phyloP scores from a whole-genome alignment of 768 basidiomycete genomes.

The Naganishia friedmannii region DNA sequence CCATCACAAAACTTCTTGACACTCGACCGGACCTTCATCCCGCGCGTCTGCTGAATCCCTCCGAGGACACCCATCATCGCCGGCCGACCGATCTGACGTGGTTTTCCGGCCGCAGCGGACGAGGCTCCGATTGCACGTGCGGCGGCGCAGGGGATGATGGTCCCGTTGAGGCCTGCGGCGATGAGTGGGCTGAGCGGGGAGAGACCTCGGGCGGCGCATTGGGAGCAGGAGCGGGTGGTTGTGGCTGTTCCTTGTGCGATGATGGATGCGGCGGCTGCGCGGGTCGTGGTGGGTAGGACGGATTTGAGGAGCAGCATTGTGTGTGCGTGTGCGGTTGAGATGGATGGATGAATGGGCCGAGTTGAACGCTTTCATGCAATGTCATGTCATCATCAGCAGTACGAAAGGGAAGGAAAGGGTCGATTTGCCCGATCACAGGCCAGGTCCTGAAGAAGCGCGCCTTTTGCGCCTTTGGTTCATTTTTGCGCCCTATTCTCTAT shows the following conservation, averaged over 20 bases:
- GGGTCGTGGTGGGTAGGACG: conserved; percentile 11
- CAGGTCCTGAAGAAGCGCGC: too few species aligned
- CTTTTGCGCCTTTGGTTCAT: too few species aligned
- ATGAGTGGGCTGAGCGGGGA: conserved; percentile 14
- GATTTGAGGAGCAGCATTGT: conserved; percentile 22
- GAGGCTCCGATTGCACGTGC: conserved; percentile 20
- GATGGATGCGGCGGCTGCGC: background rate
- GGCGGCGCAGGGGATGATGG: conserved; percentile 31
- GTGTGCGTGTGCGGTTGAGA: background rate
- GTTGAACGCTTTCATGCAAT: background rate
- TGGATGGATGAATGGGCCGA: too few species aligned
- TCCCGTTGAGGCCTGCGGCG: conserved; percentile 13
- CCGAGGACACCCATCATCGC: background rate
- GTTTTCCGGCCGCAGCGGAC: background rate
- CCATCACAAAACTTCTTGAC: conserved; percentile 94
- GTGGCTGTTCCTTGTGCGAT: background rate
- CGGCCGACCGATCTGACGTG: conserved; percentile 1
- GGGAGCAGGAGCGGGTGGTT: conserved; percentile 27
- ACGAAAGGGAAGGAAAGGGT: too few species aligned
- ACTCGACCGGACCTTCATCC: conserved; percentile 94
- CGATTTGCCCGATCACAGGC: too few species aligned
- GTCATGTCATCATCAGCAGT: too few species aligned
- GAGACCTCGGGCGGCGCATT: conserved; percentile 27
- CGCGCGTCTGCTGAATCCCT: conserved; percentile 47
- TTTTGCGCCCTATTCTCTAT: too few species aligned